These are phyloP conservation scores for Citrus reticulata DNA, from an alignment of 345 rosid species.

Conservation along the genomic window DNA sequence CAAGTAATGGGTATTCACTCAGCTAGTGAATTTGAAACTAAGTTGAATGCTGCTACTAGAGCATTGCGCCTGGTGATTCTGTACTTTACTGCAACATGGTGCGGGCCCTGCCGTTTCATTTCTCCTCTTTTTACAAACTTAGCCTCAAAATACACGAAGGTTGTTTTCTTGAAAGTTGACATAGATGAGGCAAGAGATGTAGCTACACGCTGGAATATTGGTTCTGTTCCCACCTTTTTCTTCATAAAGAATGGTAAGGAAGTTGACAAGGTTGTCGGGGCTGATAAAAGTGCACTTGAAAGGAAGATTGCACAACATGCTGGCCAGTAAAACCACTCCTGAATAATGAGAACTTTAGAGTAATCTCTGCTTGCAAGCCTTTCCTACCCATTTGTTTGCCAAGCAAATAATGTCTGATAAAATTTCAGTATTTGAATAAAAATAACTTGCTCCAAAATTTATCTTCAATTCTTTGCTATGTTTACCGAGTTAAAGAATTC, in stretches of 20 bases:
- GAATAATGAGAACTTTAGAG: not conserved
- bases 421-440: not conserved
- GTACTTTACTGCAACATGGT: slow-evolving; percentile 95
- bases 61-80: slow-evolving; percentile 69
- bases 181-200: slow-evolving; percentile 59
- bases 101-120: slow-evolving; percentile 89
- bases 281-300: slow-evolving; percentile 74
- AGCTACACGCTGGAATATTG: slow-evolving; percentile 63
- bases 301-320: slow-evolving; percentile 61
- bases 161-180: slow-evolving; percentile 82
- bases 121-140: slow-evolving; percentile 70
- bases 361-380: not conserved
- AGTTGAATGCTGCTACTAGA: slow-evolving; percentile 59
- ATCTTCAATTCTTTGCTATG: not conserved
- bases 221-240: slow-evolving; percentile 74
- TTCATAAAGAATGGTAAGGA: slow-evolving; percentile 73
- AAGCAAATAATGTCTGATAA: not conserved
- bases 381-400: not conserved
- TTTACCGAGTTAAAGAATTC: not conserved
- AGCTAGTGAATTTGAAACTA: slow-evolving; percentile 58
- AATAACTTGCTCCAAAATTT: not conserved
- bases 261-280: slow-evolving; percentile 82
- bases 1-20: slow-evolving; percentile 72
- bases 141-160: slow-evolving; percentile 64
- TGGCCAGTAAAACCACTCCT: slow-evolving; percentile 13